Evolutionary conservation across 352 stramenopile genomes (phyloP).

Genomic region (Globisporangium polare): DNA sequence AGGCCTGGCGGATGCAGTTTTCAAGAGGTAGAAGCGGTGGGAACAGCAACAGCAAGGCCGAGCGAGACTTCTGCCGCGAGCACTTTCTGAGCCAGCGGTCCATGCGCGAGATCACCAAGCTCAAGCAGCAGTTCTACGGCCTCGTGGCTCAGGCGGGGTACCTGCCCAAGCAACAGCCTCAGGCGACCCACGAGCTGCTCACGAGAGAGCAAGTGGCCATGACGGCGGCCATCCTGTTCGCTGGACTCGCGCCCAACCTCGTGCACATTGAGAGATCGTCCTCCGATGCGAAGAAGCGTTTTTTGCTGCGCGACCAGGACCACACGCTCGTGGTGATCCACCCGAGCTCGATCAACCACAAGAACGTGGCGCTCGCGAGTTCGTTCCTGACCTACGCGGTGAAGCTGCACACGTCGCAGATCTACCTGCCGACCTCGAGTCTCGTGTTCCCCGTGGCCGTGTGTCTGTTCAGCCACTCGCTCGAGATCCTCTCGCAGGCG

Average conservation of each 20-base stretch:
- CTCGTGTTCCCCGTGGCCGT: constrained; percentile 58
- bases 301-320: constrained; percentile 45
- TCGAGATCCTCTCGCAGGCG: constrained; percentile 53
- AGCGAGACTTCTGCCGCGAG: constrained; percentile 65
- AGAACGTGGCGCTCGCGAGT: constrained; percentile 43
- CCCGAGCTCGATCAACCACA: constrained; percentile 73
- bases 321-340: constrained; percentile 55
- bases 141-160: constrained; percentile 73
- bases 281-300: constrained; percentile 25
- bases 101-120: constrained; percentile 60
- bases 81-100: constrained; percentile 59
- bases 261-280: constrained; percentile 58
- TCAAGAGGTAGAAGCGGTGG: background rate
- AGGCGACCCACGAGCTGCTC: constrained; percentile 21
- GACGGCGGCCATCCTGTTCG: constrained; percentile 68
- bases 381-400: constrained; percentile 73
- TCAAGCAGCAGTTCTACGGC: constrained; percentile 72
- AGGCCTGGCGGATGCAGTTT: constrained; percentile 44
- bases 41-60: constrained; percentile 25
- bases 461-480: constrained; percentile 63
- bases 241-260: constrained; percentile 91
- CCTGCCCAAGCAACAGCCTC: constrained; percentile 16
- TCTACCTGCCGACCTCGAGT: constrained; percentile 70
- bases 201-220: constrained; percentile 49
- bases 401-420: constrained; percentile 81